Evolutionary conservation across 1,139 yeast species (phyloP).

Genomic region (Kurtzmaniella quercitrusa): DNA sequence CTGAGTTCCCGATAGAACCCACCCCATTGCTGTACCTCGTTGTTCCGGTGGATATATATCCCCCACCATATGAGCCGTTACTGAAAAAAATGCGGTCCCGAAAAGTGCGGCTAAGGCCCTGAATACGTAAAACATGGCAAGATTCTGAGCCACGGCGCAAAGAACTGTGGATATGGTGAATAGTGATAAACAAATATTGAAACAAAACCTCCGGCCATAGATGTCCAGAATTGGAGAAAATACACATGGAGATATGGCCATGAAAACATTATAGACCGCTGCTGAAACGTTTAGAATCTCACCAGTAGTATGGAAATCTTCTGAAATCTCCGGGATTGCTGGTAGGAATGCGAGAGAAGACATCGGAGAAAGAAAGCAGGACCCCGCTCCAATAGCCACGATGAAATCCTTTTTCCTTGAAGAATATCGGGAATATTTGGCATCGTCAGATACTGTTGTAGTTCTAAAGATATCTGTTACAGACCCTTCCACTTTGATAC

Average conservation of each 20-base stretch:
- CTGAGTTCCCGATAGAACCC: conserved; percentile 40
- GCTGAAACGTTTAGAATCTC: conserved; percentile 44
- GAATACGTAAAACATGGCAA: conserved; percentile 48
- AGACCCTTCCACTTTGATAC: neutral
- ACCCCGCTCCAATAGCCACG: conserved; percentile 16
- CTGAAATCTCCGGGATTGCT: conserved; percentile 46
- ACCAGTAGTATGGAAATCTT: conserved; percentile 31
- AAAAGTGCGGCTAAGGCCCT: conserved; percentile 44
- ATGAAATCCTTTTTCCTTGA: conserved; percentile 3
- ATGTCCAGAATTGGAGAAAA: conserved; percentile 46
- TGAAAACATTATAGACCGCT: conserved; percentile 45
- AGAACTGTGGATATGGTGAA: conserved; percentile 31
- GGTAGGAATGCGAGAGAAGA: conserved; percentile 43
- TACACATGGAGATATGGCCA: conserved; percentile 49
- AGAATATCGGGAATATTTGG: conserved; percentile 4
- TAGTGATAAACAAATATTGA: conserved; percentile 30
- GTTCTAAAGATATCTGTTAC: neutral
- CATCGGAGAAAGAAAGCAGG: conserved; percentile 38
- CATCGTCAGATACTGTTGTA: neutral
- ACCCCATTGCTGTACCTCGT: conserved; percentile 46
- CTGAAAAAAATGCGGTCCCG: conserved; percentile 49
- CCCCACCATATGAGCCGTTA: conserved; percentile 43
- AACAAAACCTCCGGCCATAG: conserved; percentile 44
- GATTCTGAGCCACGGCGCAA: conserved; percentile 31
- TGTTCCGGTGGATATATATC: conserved; percentile 44